Conservation (phyloP, 257 asterid genomes). For the Hygrophila difformis region DNA sequence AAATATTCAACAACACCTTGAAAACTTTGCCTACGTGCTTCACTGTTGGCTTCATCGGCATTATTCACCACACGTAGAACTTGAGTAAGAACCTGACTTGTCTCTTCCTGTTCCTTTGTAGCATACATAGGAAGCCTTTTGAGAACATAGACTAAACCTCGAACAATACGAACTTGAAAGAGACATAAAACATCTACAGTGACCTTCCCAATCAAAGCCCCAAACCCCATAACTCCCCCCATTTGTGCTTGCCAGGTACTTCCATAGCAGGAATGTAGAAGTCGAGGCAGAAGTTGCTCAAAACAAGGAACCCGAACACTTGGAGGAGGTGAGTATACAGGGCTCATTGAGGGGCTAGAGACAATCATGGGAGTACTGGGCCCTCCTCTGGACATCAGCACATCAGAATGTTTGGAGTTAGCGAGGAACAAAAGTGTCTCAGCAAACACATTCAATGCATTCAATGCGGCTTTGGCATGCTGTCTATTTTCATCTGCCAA, state of each 20-base stretch:
- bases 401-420: conserved; percentile 76
- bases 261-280: conserved; percentile 90
- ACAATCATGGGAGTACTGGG: conserved; percentile 96
- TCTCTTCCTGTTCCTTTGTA: conserved; percentile 92
- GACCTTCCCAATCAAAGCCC: conserved; percentile 94
- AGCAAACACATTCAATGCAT: conserved; percentile 65
- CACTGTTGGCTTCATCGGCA: conserved; percentile 93
- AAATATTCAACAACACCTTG: conserved; percentile 91
- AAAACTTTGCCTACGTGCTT: conserved; percentile 91
- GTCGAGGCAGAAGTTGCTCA: conserved; percentile 96
- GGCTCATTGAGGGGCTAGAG: conserved; percentile 99
- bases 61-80: conserved; percentile 96
- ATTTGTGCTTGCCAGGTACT: conserved; percentile 97
- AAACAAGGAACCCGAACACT: conserved; percentile 88
- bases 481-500: conserved; percentile 82
- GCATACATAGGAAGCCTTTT: conserved; percentile 93
- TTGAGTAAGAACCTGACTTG: conserved; percentile 95
- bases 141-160: conserved; percentile 90
- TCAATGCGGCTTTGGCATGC: conserved; percentile 88
- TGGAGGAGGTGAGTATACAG: conserved; percentile 96
- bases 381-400: conserved; percentile 72
- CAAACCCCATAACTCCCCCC: conserved; percentile 97
- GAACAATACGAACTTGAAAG: conserved; percentile 81
- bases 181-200: conserved; percentile 79
- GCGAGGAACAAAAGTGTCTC: conserved; percentile 92